Conservation (phyloP, 495 filamentous ascomycete genomes). For the Talaromyces borbonicus region DNA sequence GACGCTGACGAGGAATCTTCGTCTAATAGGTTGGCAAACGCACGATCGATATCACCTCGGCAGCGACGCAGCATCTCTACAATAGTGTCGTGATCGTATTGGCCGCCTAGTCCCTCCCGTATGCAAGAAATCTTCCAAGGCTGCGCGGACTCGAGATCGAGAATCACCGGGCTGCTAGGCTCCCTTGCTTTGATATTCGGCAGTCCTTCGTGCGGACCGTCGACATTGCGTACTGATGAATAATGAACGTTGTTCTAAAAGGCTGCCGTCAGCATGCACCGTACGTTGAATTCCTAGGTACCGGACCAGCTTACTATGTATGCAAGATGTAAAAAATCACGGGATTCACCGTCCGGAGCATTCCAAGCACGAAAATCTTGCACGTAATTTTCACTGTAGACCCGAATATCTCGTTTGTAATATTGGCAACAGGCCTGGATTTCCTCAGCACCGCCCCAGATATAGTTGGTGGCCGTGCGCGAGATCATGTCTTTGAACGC, state of each 20-base stretch:
- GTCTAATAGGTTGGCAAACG: slow-evolving; percentile 49
- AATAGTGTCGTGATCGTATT: slow-evolving; percentile 44
- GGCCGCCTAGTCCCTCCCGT: slow-evolving; percentile 44
- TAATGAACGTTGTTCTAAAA: slow-evolving; percentile 60
- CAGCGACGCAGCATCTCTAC: slow-evolving; percentile 48
- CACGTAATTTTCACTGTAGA: slow-evolving; percentile 45
- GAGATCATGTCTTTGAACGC: slow-evolving; percentile 53
- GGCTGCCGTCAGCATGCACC: not conserved
- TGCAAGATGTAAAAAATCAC: slow-evolving; percentile 51
- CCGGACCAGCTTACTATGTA: slow-evolving; percentile 53
- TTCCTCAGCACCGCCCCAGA: slow-evolving; percentile 65
- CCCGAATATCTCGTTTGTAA: slow-evolving; percentile 52
- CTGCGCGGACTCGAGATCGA: slow-evolving; percentile 26
- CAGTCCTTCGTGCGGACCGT: slow-evolving; percentile 49
- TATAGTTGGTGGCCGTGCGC: slow-evolving; percentile 50
- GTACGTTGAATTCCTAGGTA: slow-evolving; percentile 3
- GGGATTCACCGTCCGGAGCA: slow-evolving; percentile 30
- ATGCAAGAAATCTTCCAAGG: slow-evolving; percentile 58
- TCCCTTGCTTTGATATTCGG: slow-evolving; percentile 29
- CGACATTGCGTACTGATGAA: slow-evolving; percentile 56
- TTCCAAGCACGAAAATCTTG: slow-evolving; percentile 38
- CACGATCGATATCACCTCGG: slow-evolving; percentile 49
- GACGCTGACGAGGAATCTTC: slow-evolving; percentile 31
- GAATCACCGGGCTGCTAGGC: slow-evolving; percentile 13
- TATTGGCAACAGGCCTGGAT: slow-evolving; percentile 57